phyloP scores from a whole-genome alignment of 371 early-diverging fungal genomes.

The Modicella reniformis region DNA sequence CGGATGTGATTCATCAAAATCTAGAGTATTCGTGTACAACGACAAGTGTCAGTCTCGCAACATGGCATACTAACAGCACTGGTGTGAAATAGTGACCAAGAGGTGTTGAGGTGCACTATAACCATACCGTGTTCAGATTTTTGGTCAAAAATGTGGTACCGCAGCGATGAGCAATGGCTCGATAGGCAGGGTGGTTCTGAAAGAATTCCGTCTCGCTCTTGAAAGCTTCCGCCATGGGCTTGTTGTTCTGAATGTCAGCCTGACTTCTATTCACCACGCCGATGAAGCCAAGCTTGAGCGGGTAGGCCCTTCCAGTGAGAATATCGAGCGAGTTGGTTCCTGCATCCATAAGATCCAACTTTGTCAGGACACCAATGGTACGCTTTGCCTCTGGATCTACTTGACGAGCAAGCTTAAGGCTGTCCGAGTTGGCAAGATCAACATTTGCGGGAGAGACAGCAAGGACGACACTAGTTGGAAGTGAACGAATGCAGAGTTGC shows the following conservation, averaged over 20 bases:
- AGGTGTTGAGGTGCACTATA: not conserved
- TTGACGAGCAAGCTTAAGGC: constrained; percentile 89
- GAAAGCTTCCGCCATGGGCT: constrained; percentile 82
- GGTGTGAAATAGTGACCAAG: not conserved
- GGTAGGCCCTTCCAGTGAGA: constrained; percentile 83
- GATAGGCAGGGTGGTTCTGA: constrained; percentile 82
- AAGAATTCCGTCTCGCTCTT: constrained; percentile 85
- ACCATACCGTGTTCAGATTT: constrained; percentile 76
- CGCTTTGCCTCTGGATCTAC: constrained; percentile 90
- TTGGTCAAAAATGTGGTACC: constrained; percentile 85
- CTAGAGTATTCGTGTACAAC: too few relatives aligned
- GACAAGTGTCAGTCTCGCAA: too few relatives aligned
- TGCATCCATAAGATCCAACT: constrained; percentile 95
- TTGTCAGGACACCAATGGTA: constrained; percentile 93
- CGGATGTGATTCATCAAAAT: constrained; percentile 84
- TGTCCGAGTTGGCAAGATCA: constrained; percentile 94
- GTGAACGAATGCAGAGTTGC: not conserved
- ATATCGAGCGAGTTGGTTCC: constrained; percentile 92
- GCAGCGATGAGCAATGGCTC: constrained; percentile 81
- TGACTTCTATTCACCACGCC: constrained; percentile 92
- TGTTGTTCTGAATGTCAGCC: constrained; percentile 84
- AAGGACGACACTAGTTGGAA: constrained; percentile 78
- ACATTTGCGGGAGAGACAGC: constrained; percentile 95
- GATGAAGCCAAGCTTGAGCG: constrained; percentile 89
- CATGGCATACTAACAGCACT: not conserved